These are phyloP conservation scores for Penicillium waksmanii DNA, from an alignment of 495 filamentous ascomycete genomes.

Conservation along the genomic window DNA sequence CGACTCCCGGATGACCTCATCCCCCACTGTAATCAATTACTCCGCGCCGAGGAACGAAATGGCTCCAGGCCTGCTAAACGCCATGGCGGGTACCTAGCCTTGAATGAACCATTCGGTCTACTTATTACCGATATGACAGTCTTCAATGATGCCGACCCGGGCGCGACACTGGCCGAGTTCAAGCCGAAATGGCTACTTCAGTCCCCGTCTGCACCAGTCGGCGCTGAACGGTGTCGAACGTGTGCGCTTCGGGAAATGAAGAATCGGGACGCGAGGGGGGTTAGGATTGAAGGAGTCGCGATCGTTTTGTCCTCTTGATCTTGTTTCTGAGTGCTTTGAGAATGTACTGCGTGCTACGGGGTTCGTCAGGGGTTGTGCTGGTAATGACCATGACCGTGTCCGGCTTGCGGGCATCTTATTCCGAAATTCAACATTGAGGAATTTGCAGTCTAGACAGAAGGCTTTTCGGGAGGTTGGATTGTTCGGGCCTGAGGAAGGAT, in stretches of 20 bases:
- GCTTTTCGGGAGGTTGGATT: constrained; percentile 41
- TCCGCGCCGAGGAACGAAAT: constrained; percentile 40
- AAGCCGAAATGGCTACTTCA: constrained; percentile 96
- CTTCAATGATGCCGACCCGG: constrained; percentile 30
- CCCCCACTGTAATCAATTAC: constrained; percentile 53
- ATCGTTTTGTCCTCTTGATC: constrained; percentile 62
- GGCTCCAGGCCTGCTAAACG: constrained; percentile 48
- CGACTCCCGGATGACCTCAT: constrained; percentile 51
- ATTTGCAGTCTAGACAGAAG: constrained; percentile 41
- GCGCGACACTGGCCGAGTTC: constrained; percentile 67
- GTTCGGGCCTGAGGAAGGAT: constrained; percentile 35
- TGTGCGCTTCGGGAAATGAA: constrained; percentile 76
- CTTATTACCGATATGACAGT: constrained; percentile 82
- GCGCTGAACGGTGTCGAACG: constrained; percentile 75
- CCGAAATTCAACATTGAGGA: constrained; percentile 39
- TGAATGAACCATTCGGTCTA: constrained; percentile 63
- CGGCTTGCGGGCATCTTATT: constrained; percentile 42
- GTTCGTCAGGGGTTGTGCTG: constrained; percentile 44
- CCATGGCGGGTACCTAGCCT: constrained; percentile 61
- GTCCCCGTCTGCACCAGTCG: constrained; percentile 72
- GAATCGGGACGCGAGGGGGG: constrained; percentile 32
- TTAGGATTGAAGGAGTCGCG: constrained; percentile 30
- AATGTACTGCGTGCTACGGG: constrained; percentile 41
- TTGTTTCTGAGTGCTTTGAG: constrained; percentile 48
- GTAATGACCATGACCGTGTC: constrained; percentile 32